Conservation (phyloP, 768 basidiomycete genomes). For the Postia placenta region DNA sequence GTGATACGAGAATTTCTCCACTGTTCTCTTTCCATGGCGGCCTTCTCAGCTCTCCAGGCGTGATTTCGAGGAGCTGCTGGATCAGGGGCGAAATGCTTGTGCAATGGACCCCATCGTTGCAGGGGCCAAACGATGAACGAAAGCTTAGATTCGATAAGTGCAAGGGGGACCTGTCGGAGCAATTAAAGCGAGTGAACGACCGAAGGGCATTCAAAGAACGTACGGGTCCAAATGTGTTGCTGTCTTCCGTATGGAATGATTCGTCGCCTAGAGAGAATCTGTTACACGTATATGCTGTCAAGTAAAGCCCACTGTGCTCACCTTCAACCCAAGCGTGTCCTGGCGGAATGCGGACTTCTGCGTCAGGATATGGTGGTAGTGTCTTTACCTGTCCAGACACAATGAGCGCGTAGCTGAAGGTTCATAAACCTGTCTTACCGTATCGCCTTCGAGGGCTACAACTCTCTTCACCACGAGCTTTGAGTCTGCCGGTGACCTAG, state of each 20-base stretch:
- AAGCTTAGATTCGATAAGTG: constrained; percentile 23
- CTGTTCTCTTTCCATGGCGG: constrained; percentile 33
- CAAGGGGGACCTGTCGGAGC: constrained; percentile 20
- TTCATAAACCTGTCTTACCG: constrained; percentile 17
- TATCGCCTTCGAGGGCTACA: constrained; percentile 56
- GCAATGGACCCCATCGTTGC: constrained; percentile 21
- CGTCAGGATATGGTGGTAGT: constrained; percentile 59
- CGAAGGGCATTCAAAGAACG: constrained; percentile 16
- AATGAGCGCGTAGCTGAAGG: not conserved
- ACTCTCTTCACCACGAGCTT: constrained; percentile 59
- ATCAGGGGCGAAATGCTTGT: constrained; percentile 9
- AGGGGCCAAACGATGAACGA: constrained; percentile 25
- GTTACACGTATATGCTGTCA: not conserved
- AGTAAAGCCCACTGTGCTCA: constrained; percentile 17
- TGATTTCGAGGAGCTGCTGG: constrained; percentile 15
- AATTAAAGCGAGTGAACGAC: not conserved
- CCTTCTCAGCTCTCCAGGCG: constrained; percentile 27
- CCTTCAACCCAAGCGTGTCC: constrained; percentile 78
- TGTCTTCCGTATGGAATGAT: constrained; percentile 60
- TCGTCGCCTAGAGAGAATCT: constrained; percentile 47
- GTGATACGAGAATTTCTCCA: constrained; percentile 33
- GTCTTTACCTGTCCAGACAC: constrained; percentile 39
- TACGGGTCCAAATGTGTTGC: constrained; percentile 69
- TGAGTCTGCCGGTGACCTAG: constrained; percentile 55
- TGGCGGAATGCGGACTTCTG: constrained; percentile 46